Conservation (phyloP, 2,329 filamentous ascomycete species). For the Colletotrichum navitas region DNA sequence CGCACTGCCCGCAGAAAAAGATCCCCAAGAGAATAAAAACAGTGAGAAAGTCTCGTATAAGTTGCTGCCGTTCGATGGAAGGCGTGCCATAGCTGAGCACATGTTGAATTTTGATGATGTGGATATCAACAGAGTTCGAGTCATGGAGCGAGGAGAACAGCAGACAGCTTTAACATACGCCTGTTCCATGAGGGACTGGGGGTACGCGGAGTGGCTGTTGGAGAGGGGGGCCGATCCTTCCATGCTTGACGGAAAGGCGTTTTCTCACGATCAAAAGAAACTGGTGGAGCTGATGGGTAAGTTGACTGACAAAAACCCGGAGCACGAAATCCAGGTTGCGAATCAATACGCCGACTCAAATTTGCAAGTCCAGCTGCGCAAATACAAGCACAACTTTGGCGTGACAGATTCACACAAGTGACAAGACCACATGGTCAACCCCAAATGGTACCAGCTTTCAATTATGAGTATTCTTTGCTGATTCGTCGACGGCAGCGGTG, state of each 20-base stretch:
- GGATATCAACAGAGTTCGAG: neutral
- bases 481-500: no score
- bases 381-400: neutral
- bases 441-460: neutral
- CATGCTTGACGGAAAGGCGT: slow-evolving; percentile 6
- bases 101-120: slow-evolving; percentile 6
- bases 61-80: neutral
- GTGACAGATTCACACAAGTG: neutral
- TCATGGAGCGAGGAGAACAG: neutral
- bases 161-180: slow-evolving; percentile 11
- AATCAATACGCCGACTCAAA: neutral
- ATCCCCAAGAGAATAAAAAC: neutral
- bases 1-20: neutral
- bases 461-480: neutral
- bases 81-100: slow-evolving; percentile 5
- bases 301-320: neutral
- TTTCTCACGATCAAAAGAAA: neutral
- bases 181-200: slow-evolving; percentile 4
- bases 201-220: slow-evolving; percentile 9
- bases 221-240: slow-evolving; percentile 9
- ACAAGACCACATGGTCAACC: neutral
- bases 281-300: neutral
- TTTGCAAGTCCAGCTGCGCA: neutral
- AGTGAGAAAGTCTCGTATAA: neutral
- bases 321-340: neutral